Conservation (phyloP, 2,329 filamentous ascomycete species). For the Aspergillus sp. region DNA sequence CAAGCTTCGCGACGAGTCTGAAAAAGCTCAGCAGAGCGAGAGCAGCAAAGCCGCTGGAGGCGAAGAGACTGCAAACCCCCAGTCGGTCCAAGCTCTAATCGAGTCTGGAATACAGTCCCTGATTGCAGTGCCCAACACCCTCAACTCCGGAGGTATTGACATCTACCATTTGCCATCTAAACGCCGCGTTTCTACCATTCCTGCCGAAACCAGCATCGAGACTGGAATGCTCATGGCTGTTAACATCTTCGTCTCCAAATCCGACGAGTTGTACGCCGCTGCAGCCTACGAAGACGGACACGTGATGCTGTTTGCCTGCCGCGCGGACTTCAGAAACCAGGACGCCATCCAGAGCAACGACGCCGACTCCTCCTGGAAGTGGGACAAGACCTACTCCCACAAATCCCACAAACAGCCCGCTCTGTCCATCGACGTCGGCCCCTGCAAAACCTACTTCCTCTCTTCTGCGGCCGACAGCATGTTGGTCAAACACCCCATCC, state of each 20-base stretch:
- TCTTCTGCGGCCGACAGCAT: conserved; percentile 76
- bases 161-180: conserved; percentile 75
- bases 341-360: conserved; percentile 11
- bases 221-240: conserved; percentile 81
- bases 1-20: neutral
- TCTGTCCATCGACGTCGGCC: conserved; percentile 57
- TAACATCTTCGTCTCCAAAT: conserved; percentile 44
- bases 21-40: neutral
- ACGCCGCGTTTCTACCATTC: conserved; percentile 53
- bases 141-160: conserved; percentile 68
- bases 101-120: conserved; percentile 39
- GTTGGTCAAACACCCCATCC: conserved; percentile 65
- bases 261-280: conserved; percentile 50
- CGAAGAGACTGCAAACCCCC: neutral
- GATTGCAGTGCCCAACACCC: conserved; percentile 70
- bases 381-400: conserved; percentile 52
- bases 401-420: conserved; percentile 71
- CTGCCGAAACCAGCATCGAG: conserved; percentile 34
- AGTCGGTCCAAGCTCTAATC: neutral
- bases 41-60: neutral
- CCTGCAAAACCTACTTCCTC: conserved; percentile 51
- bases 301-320: conserved; percentile 54
- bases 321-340: conserved; percentile 28
- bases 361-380: conserved; percentile 28
- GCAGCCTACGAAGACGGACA: conserved; percentile 82